Evolutionary conservation across 2,329 filamentous ascomycete genomes (phyloP).

Genomic region (Monilinia polystroma): DNA sequence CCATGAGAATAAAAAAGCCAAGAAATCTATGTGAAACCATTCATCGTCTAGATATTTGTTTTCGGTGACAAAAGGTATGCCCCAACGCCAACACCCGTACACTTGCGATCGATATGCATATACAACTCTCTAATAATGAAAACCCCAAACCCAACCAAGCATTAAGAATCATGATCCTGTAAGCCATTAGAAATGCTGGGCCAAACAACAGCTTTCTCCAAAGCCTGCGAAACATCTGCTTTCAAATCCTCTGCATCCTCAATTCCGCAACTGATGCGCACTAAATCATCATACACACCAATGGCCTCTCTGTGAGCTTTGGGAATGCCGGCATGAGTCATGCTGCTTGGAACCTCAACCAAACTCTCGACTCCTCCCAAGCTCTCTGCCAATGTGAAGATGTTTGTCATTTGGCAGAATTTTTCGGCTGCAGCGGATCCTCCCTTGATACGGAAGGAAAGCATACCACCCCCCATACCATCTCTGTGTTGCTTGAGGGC

Average conservation of each 20-base stretch:
- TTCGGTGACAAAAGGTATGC: slow-evolving; percentile 6
- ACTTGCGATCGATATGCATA: not conserved
- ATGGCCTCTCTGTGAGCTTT: slow-evolving; percentile 85
- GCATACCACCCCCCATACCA: slow-evolving; percentile 94
- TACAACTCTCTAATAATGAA: not conserved
- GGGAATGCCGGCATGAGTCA: slow-evolving; percentile 97
- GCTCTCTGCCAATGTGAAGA: slow-evolving; percentile 92
- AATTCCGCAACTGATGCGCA: slow-evolving; percentile 89
- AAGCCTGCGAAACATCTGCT: slow-evolving; percentile 76
- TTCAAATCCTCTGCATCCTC: slow-evolving; percentile 86
- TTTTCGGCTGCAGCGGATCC: slow-evolving; percentile 81
- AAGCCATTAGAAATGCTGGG: slow-evolving; percentile 39
- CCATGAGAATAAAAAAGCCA: not conserved
- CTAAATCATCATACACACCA: slow-evolving; percentile 91
- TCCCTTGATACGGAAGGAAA: slow-evolving; percentile 90
- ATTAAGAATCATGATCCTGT: not conserved
- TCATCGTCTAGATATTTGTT: not conserved
- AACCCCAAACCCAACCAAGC: not conserved
- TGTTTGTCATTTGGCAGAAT: slow-evolving; percentile 85
- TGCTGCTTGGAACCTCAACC: slow-evolving; percentile 87
- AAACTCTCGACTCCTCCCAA: slow-evolving; percentile 90
- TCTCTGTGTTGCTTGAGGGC: slow-evolving; percentile 89
- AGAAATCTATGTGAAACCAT: slow-evolving; percentile 3
- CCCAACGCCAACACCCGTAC: slow-evolving; percentile 2
- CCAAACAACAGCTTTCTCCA: slow-evolving; percentile 67